These are phyloP conservation scores for Coniella vitis DNA, from an alignment of 2,329 filamentous ascomycete genomes.

Conservation along the genomic window DNA sequence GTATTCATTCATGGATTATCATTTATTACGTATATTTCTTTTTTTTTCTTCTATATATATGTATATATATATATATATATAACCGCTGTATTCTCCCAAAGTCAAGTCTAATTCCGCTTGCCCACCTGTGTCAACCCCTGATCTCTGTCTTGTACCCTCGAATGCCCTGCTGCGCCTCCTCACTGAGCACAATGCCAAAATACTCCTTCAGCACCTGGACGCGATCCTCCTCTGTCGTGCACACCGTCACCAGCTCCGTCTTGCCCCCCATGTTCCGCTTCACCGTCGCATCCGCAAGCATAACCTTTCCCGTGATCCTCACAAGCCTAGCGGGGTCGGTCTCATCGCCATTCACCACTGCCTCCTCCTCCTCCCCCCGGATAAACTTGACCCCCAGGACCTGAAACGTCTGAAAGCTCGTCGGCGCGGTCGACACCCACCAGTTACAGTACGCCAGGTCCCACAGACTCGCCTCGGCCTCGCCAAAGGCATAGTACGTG, in stretches of 20 bases:
- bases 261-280: constrained; percentile 47
- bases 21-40: too few species aligned
- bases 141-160: constrained; percentile 41
- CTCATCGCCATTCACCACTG: background rate
- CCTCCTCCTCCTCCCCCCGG: constrained; percentile 8
- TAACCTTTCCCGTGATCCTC: constrained; percentile 45
- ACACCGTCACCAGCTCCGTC: constrained; percentile 38
- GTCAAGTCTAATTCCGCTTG: background rate
- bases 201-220: constrained; percentile 40
- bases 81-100: too few species aligned
- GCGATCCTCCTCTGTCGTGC: constrained; percentile 46
- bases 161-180: constrained; percentile 44
- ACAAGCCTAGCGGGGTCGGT: constrained; percentile 22
- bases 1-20: too few species aligned
- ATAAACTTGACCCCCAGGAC: constrained; percentile 51
- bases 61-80: too few species aligned
- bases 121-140: background rate
- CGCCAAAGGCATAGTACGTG: constrained; percentile 57
- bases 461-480: constrained; percentile 53
- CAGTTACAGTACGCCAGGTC: constrained; percentile 59
- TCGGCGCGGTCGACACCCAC: constrained; percentile 39
- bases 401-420: constrained; percentile 45
- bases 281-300: constrained; percentile 42
- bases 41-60: too few species aligned
- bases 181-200: constrained; percentile 45